These are phyloP conservation scores for Lodderomyces beijingensis DNA, from an alignment of 1,139 yeast species.

Conservation along the genomic window DNA sequence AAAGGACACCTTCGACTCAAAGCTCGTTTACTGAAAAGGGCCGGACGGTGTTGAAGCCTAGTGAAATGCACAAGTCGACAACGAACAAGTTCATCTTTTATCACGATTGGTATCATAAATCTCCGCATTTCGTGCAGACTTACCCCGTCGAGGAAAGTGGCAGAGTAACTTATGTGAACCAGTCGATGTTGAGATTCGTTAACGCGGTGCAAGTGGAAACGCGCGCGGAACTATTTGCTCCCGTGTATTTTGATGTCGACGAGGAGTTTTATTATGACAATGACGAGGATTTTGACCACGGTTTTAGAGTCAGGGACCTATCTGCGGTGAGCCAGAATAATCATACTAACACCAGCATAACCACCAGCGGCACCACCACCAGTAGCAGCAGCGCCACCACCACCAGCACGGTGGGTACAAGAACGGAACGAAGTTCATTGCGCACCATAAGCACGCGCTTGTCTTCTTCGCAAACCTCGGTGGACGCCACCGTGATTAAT, in stretches of 20 bases:
- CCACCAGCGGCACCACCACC: no score
- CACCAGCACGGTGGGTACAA: no score
- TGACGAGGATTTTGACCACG: conserved; percentile 1
- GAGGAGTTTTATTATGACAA: conserved; percentile 12
- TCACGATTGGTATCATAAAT: conserved; percentile 35
- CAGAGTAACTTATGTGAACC: conserved; percentile 8
- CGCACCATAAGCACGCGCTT: no score
- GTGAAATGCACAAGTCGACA: conserved; percentile 13
- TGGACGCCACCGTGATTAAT: conserved; percentile 9
- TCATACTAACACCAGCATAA: neutral
- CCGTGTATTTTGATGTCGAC: conserved; percentile 24
- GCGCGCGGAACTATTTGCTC: conserved; percentile 10
- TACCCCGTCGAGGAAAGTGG: conserved; percentile 6
- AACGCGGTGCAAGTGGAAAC: conserved; percentile 20
- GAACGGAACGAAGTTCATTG: no score
- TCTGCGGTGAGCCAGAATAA: neutral
- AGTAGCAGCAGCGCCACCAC: no score
- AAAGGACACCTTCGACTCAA: neutral
- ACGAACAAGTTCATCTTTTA: conserved; percentile 28
- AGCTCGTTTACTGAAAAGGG: conserved; percentile 12
- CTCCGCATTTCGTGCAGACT: conserved; percentile 19
- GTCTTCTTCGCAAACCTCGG: neutral
- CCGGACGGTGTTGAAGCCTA: conserved; percentile 19
- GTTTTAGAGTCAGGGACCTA: neutral
- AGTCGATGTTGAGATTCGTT: conserved; percentile 16